These are phyloP conservation scores for Monotropa hypopitys DNA, from an alignment of 179 eudicot genomes.

Conservation along the genomic window DNA sequence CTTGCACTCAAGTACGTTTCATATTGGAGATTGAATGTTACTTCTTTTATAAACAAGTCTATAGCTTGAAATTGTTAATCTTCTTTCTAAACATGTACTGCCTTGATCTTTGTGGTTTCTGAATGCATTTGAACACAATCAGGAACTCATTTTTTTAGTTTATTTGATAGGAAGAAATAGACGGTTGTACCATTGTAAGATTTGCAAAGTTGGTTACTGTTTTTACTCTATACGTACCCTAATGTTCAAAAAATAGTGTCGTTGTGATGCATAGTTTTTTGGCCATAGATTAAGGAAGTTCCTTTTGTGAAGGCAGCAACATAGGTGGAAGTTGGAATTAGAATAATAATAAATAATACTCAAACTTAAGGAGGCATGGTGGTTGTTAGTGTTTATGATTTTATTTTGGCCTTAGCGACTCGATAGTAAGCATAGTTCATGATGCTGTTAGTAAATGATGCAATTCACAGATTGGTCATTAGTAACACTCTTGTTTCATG, in stretches of 20 bases:
- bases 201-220: background rate
- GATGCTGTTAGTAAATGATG: background rate
- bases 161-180: background rate
- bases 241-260: background rate
- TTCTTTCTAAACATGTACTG: background rate
- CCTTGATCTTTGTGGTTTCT: background rate
- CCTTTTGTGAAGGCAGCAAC: background rate
- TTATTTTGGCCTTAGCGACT: background rate
- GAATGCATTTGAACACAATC: background rate
- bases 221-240: background rate
- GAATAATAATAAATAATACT: background rate
- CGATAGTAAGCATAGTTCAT: background rate
- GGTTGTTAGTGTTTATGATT: background rate
- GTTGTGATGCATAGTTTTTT: background rate
- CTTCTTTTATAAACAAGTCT: background rate
- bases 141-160: background rate
- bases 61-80: background rate
- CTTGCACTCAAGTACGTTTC: slow-evolving; percentile 70
- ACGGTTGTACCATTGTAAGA: background rate
- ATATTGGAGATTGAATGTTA: background rate
- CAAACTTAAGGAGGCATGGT: background rate
- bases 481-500: background rate
- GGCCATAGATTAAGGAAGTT: background rate
- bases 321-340: background rate
- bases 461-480: background rate